Conservation (phyloP, 352 stramenopile species). For the Halophytophthora batemanensis region DNA sequence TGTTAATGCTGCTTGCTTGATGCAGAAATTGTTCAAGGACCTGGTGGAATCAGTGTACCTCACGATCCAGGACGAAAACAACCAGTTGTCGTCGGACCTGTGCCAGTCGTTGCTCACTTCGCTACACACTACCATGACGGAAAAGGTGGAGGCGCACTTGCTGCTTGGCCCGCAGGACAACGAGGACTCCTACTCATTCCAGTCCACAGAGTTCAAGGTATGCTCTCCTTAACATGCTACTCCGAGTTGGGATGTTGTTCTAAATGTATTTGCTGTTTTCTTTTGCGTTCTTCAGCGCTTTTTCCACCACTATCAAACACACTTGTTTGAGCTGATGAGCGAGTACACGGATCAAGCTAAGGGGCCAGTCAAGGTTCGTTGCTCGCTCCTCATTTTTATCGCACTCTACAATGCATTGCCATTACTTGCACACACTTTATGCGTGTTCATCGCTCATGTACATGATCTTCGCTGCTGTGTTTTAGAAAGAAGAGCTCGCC, state of each 20-base stretch:
- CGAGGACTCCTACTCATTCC: slow-evolving; percentile 60
- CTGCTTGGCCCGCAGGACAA: slow-evolving; percentile 37
- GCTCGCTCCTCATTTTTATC: not conserved
- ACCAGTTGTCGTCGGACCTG: slow-evolving; percentile 53
- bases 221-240: not conserved
- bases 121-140: slow-evolving; percentile 60
- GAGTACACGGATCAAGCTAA: slow-evolving; percentile 66
- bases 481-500: slow-evolving; percentile 60
- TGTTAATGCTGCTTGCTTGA: not conserved
- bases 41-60: slow-evolving; percentile 63
- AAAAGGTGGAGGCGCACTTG: slow-evolving; percentile 55
- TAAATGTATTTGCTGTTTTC: slow-evolving; percentile 4
- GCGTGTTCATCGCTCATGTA: not conserved
- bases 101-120: slow-evolving; percentile 54
- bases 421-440: too few species aligned
- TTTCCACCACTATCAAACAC: slow-evolving; percentile 67
- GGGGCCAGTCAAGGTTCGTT: slow-evolving; percentile 52
- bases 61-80: slow-evolving; percentile 74
- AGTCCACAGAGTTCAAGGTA: slow-evolving; percentile 73
- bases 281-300: slow-evolving; percentile 41
- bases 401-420: too few species aligned
- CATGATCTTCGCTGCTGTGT: not conserved
- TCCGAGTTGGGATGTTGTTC: not conserved
- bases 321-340: slow-evolving; percentile 67
- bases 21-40: slow-evolving; percentile 79